Conservation (phyloP, 2,329 filamentous ascomycete species). For the Penicillium sclerotigenum region DNA sequence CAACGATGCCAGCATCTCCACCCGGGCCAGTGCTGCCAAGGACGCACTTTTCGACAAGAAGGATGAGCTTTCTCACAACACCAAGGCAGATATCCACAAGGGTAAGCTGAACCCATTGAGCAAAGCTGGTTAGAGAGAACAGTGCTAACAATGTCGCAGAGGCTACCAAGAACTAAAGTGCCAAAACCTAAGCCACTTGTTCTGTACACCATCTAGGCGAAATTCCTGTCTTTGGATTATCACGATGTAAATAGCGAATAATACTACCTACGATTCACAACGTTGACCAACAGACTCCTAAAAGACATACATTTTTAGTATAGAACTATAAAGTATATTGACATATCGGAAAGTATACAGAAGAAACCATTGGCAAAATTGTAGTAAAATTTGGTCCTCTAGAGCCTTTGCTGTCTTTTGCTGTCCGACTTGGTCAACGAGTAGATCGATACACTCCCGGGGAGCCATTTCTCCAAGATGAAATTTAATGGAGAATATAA, state of each 20-base stretch:
- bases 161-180: conserved; percentile 16
- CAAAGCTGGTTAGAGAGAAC: not conserved
- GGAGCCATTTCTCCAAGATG: conserved; percentile 56
- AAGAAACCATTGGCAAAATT: not conserved
- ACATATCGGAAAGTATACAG: not conserved
- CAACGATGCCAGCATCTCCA: conserved; percentile 50
- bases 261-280: not conserved
- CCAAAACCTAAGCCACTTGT: not conserved
- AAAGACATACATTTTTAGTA: not conserved
- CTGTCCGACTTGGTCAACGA: conserved; percentile 57
- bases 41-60: conserved; percentile 54
- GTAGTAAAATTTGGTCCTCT: too few species aligned
- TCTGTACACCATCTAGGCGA: not conserved
- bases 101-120: conserved; percentile 5
- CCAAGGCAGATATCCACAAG: conserved; percentile 26
- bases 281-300: not conserved
- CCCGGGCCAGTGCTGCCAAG: conserved; percentile 54
- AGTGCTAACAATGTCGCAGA: conserved; percentile 5
- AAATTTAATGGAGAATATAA: conserved; percentile 55
- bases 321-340: not conserved
- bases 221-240: not conserved
- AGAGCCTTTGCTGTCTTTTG: too few species aligned
- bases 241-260: conserved; percentile 2
- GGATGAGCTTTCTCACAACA: conserved; percentile 52
- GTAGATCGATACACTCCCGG: conserved; percentile 55